Percentiles rank a stretch among this genome's conserved stretches.
These are phyloP conservation scores for Naematelia aurantialba DNA, from an alignment of 768 basidiomycete genomes.

Conservation along the genomic window DNA sequence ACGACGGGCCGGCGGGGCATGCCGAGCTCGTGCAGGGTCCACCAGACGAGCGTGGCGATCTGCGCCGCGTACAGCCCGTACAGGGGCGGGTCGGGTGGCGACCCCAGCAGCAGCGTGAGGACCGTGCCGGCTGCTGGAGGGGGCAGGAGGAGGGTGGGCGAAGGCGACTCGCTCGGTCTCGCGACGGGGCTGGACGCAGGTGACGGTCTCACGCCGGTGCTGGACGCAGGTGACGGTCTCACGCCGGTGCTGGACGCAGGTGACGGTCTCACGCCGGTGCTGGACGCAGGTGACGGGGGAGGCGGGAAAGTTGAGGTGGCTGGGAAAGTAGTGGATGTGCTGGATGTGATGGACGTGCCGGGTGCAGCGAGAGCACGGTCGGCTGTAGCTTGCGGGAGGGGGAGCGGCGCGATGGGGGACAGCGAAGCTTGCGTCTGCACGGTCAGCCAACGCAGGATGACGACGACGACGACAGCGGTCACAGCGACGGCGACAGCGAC, in stretches of 20 bases:
- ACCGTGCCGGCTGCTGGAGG: slow-evolving; percentile 60
- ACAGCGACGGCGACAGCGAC: too few relatives aligned
- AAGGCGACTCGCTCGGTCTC: too few relatives aligned
- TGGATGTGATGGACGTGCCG: slow-evolving; percentile 11
- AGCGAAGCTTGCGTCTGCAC: slow-evolving; percentile 46
- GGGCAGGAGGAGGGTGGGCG: slow-evolving; percentile 21
- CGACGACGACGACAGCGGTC: too few relatives aligned
- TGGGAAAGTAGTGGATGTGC: slow-evolving; percentile 1
- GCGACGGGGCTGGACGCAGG: too few relatives aligned
- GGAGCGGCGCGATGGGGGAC: slow-evolving; percentile 26
- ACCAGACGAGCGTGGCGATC: slow-evolving; percentile 79
- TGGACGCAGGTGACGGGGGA: slow-evolving; percentile 8
- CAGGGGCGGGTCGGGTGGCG: slow-evolving; percentile 65
- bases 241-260: too few relatives aligned
- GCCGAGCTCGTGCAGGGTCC: slow-evolving; percentile 52
- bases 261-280: too few relatives aligned
- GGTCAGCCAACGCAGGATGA: too few relatives aligned
- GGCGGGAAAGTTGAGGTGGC: slow-evolving; percentile 3
- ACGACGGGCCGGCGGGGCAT: slow-evolving; percentile 61
- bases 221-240: too few relatives aligned
- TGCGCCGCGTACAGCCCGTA: slow-evolving; percentile 81
- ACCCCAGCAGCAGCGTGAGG: slow-evolving; percentile 74
- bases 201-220: too few relatives aligned
- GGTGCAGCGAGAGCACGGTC: neutral
- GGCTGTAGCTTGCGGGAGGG: slow-evolving; percentile 13